Evolutionary conservation across 1,139 yeast genomes (phyloP).

Genomic region (Debaryomycetaceae sp.): DNA sequence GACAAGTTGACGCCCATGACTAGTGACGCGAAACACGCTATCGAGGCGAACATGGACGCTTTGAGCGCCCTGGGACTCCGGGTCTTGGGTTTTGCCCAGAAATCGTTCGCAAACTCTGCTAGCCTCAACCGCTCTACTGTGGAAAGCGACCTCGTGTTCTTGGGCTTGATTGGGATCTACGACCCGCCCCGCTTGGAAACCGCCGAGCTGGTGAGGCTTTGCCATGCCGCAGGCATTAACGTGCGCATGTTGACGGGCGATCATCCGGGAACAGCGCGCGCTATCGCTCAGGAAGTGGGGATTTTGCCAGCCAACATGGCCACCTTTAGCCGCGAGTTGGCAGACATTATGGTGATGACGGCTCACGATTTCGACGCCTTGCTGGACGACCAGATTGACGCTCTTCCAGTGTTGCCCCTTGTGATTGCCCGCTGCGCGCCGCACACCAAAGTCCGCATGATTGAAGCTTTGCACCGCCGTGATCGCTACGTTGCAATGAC

Average conservation of each 20-base stretch:
- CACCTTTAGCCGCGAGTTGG: slow-evolving; percentile 52
- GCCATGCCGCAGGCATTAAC: slow-evolving; percentile 69
- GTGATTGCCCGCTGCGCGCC: slow-evolving; percentile 85
- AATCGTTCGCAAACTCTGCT: slow-evolving; percentile 12
- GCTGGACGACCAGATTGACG: slow-evolving; percentile 52
- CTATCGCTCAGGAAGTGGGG: slow-evolving; percentile 81
- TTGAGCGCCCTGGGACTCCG: slow-evolving; percentile 63
- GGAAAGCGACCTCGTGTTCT: slow-evolving; percentile 46
- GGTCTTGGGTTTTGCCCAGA: slow-evolving; percentile 58
- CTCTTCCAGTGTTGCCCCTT: slow-evolving; percentile 59
- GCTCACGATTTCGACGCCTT: slow-evolving; percentile 63
- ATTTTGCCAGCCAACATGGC: slow-evolving; percentile 61
- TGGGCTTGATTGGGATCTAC: slow-evolving; percentile 70
- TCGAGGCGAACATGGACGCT: slow-evolving; percentile 50
- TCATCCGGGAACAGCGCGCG: slow-evolving; percentile 73
- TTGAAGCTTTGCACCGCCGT: slow-evolving; percentile 71
- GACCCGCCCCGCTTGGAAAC: slow-evolving; percentile 78
- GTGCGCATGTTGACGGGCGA: slow-evolving; percentile 85
- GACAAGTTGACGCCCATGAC: slow-evolving; percentile 24
- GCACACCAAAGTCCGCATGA: slow-evolving; percentile 74
- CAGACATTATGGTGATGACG: slow-evolving; percentile 63
- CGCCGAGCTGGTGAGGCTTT: slow-evolving; percentile 51
- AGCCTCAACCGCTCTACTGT: slow-evolving; percentile 30
- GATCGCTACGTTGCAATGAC: slow-evolving; percentile 72
- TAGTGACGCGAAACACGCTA: slow-evolving; percentile 24